phyloP scores from a whole-genome alignment of 805 yeast genomes.

The Kluyveromyces aestuarii region DNA sequence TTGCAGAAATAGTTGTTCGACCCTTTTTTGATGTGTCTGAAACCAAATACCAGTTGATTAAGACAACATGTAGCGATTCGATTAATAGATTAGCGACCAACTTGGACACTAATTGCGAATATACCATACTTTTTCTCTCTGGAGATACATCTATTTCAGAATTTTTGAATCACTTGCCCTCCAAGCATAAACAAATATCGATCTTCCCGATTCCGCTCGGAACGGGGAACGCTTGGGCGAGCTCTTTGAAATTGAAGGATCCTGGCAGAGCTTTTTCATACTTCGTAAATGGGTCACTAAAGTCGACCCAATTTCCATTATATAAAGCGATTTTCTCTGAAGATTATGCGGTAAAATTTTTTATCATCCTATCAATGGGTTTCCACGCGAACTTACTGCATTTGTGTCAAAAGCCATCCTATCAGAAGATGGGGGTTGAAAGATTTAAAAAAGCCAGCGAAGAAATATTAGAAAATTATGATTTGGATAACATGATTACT shows the following conservation, averaged over 20 bases:
- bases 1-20: slow-evolving; percentile 35
- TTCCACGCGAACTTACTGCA: slow-evolving; percentile 82
- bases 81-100: slow-evolving; percentile 33
- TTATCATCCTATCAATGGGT: slow-evolving; percentile 76
- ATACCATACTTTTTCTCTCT: slow-evolving; percentile 54
- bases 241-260: slow-evolving; percentile 40
- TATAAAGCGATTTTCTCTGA: slow-evolving; percentile 27
- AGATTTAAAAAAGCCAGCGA: slow-evolving; percentile 66
- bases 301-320: slow-evolving; percentile 22
- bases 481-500: slow-evolving; percentile 12
- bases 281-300: slow-evolving; percentile 21
- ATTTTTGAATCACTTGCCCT: slow-evolving; percentile 45
- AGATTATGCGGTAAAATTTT: slow-evolving; percentile 23
- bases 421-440: slow-evolving; percentile 53
- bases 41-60: slow-evolving; percentile 33
- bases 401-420: slow-evolving; percentile 61
- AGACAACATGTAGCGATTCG: slow-evolving; percentile 33
- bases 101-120: slow-evolving; percentile 16
- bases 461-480: slow-evolving; percentile 36
- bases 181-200: slow-evolving; percentile 7
- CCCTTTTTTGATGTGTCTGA: slow-evolving; percentile 38
- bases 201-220: slow-evolving; percentile 57
- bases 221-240: slow-evolving; percentile 76
- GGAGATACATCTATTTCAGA: slow-evolving; percentile 86
- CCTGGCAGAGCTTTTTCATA: slow-evolving; percentile 30